Evolutionary conservation across 2,329 filamentous ascomycete genomes (phyloP).

Genomic region (Fusarium sp.): DNA sequence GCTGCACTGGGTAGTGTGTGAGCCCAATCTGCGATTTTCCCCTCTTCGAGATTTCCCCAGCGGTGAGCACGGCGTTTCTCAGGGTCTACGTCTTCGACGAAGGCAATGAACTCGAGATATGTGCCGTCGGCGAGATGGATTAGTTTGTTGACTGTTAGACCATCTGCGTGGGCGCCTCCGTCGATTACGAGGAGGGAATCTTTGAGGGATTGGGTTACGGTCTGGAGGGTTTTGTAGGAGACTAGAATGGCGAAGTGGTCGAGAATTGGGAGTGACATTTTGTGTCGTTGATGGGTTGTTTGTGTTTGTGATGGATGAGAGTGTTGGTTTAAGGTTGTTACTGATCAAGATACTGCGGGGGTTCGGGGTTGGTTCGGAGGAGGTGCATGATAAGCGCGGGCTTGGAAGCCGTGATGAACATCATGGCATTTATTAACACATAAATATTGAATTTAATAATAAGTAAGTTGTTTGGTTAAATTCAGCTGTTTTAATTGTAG

Average conservation of each 20-base stretch:
- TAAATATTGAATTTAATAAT: fast-evolving
- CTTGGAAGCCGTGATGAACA: not conserved
- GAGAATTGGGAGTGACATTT: conserved; percentile 51
- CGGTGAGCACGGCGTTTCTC: conserved; percentile 61
- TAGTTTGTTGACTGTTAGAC: conserved; percentile 70
- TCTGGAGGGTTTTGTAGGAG: conserved; percentile 59
- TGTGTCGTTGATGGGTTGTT: not conserved
- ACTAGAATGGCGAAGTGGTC: conserved; percentile 76
- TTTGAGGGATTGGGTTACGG: conserved; percentile 63
- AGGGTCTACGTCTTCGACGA: conserved; percentile 59
- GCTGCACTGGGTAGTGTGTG: conserved; percentile 57
- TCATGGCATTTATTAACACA: not conserved
- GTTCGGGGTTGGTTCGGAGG: conserved; percentile 35
- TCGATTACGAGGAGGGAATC: conserved; percentile 67
- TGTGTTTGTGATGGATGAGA: not conserved
- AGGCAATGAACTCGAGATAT: conserved; percentile 76
- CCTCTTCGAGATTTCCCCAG: conserved; percentile 66
- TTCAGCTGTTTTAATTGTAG: fast-evolving
- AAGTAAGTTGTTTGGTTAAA: fast-evolving
- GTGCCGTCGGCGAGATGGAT: conserved; percentile 72
- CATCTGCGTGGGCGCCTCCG: conserved; percentile 72
- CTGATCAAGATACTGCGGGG: conserved; percentile 21
- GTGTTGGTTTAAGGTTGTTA: not conserved
- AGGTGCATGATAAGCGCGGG: not conserved
- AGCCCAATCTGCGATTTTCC: conserved; percentile 70